Percentiles rank a stretch among this genome's conserved stretches.
Evolutionary conservation across 768 basidiomycete species (phyloP).

Genomic region (Termitomyces sp.): DNA sequence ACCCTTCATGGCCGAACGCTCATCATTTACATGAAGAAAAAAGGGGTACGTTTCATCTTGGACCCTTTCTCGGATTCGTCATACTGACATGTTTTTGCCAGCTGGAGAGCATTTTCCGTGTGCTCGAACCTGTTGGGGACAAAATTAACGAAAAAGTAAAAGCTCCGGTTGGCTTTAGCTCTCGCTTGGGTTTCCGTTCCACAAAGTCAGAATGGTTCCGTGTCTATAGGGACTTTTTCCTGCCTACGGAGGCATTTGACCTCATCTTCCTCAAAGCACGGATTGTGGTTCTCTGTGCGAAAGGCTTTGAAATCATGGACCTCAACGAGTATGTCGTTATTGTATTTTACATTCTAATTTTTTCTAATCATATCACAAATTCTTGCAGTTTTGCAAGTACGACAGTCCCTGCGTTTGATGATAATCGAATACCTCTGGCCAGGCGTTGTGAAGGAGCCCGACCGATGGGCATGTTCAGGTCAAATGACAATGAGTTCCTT

Average conservation of each 20-base stretch:
- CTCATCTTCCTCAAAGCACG: slow-evolving; percentile 91
- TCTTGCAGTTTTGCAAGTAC: slow-evolving; percentile 71
- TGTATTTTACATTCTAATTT: background rate
- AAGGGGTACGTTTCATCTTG: slow-evolving; percentile 45
- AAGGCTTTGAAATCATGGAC: slow-evolving; percentile 98
- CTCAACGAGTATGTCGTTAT: slow-evolving; percentile 67
- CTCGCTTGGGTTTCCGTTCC: slow-evolving; percentile 72
- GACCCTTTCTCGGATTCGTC: background rate
- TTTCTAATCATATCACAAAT: background rate
- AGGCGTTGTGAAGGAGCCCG: slow-evolving; percentile 84
- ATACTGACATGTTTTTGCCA: slow-evolving; percentile 14
- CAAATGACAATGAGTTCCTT: slow-evolving; percentile 87
- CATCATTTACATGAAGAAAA: slow-evolving; percentile 94
- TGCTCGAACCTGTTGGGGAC: slow-evolving; percentile 93
- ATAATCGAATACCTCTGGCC: slow-evolving; percentile 59
- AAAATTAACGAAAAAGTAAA: slow-evolving; percentile 78
- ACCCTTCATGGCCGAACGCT: slow-evolving; percentile 82
- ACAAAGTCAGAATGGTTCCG: slow-evolving; percentile 94
- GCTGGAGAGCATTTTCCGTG: slow-evolving; percentile 92
- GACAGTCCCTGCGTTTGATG: slow-evolving; percentile 82
- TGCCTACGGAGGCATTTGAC: slow-evolving; percentile 87
- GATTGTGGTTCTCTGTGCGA: slow-evolving; percentile 89
- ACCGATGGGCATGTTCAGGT: slow-evolving; percentile 93
- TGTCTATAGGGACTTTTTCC: slow-evolving; percentile 88
- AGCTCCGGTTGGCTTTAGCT: slow-evolving; percentile 64